Conservation (phyloP, 257 asterid genomes). For the Solanum sejunctum region DNA sequence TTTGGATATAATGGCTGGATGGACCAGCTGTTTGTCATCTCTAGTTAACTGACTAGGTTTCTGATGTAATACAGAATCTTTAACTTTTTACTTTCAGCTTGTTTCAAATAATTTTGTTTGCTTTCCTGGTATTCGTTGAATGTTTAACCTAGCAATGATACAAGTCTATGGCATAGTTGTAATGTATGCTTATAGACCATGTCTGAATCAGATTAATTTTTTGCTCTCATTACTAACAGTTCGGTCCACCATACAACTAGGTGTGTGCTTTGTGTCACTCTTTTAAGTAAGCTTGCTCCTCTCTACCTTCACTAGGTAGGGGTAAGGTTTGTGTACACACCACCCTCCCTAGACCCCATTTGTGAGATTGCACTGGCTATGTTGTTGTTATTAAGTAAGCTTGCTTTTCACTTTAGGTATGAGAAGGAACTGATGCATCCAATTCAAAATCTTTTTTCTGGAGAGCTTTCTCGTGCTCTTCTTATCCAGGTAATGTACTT, state of each 20-base stretch:
- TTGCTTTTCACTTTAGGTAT: slow-evolving; percentile 31
- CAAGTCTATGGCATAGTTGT: background rate
- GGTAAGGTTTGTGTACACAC: background rate
- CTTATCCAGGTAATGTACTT: slow-evolving; percentile 70
- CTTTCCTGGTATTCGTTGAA: background rate
- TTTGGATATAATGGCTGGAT: background rate
- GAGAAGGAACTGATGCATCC: slow-evolving; percentile 96
- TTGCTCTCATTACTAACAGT: background rate
- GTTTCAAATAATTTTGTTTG: background rate
- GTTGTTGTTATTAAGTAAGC: background rate
- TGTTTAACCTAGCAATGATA: background rate
- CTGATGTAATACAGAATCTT: background rate
- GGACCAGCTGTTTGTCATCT: background rate
- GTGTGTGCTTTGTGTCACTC: slow-evolving; percentile 1
- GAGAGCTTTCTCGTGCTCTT: slow-evolving; percentile 87
- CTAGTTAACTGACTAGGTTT: background rate
- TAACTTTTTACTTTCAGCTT: background rate
- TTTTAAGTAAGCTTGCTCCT: background rate
- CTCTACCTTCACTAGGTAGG: background rate
- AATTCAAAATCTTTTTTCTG: slow-evolving; percentile 80
- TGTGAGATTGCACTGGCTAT: background rate
- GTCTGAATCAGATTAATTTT: background rate
- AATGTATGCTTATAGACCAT: background rate
- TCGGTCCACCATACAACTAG: background rate
- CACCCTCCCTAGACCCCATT: background rate